Percentiles rank a stretch among this genome's conserved stretches.
Conservation (phyloP, 177 flowering plant genomes). For the Telopea speciosissima region DNA sequence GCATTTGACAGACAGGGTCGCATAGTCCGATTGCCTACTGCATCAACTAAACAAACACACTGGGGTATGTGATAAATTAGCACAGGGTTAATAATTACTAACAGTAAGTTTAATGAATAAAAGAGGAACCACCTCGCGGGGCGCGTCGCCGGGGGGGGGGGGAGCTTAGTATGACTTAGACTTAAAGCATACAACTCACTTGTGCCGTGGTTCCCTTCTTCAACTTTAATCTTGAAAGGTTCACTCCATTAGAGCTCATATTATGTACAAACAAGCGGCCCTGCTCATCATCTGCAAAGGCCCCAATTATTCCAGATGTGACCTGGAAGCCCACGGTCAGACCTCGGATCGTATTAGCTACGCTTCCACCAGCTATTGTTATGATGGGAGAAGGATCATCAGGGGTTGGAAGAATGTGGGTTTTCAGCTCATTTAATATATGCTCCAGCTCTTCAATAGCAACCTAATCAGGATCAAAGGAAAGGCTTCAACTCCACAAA, state of each 20-base stretch:
- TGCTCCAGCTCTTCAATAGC: constrained; percentile 61
- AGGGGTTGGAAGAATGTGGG: constrained; percentile 41
- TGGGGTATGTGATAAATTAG: constrained; percentile 19
- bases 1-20: constrained; percentile 82
- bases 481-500: neutral
- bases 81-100: neutral
- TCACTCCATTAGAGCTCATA: constrained; percentile 64
- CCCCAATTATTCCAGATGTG: constrained; percentile 75
- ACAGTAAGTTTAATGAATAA: neutral
- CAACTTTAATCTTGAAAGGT: constrained; percentile 61
- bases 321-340: constrained; percentile 72
- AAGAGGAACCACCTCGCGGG: neutral
- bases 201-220: constrained; percentile 78
- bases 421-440: constrained; percentile 53
- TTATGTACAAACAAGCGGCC: constrained; percentile 59
- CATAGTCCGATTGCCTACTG: constrained; percentile 87
- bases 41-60: constrained; percentile 98
- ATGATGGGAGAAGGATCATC: constrained; percentile 42
- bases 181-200: constrained; percentile 33
- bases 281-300: constrained; percentile 86
- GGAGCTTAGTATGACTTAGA: neutral
- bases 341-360: constrained; percentile 90
- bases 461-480: constrained; percentile 35
- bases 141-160: too few relatives aligned
- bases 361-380: constrained; percentile 93